phyloP scores from a whole-genome alignment of 2,329 filamentous ascomycete genomes.

The Dactylellina leptospora region DNA sequence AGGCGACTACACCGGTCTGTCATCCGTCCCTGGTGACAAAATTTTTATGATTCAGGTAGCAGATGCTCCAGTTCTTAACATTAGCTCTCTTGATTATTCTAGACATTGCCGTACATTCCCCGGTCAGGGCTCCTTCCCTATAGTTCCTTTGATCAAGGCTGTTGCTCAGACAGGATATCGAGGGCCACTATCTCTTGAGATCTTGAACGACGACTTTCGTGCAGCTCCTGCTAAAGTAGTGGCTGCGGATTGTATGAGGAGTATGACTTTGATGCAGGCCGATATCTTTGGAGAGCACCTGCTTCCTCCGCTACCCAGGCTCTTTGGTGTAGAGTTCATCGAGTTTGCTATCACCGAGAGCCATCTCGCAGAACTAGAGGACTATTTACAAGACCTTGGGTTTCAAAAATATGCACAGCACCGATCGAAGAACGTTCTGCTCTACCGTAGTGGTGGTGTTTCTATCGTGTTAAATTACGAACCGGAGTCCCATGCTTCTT shows the following conservation, averaged over 20 bases:
- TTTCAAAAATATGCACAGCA: conserved; percentile 53
- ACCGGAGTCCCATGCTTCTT: conserved; percentile 53
- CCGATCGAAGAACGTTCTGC: conserved; percentile 51
- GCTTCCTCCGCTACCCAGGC: conserved; percentile 50
- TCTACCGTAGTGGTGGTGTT: conserved; percentile 52
- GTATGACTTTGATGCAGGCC: conserved; percentile 52
- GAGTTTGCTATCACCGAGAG: conserved; percentile 55
- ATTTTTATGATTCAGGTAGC: conserved; percentile 55
- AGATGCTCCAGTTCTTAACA: conserved; percentile 55
- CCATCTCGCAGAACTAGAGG: conserved; percentile 47
- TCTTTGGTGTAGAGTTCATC: conserved; percentile 54
- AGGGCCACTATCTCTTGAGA: conserved; percentile 53
- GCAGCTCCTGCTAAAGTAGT: conserved; percentile 52
- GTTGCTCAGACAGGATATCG: conserved; percentile 53
- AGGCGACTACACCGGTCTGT: conserved; percentile 53
- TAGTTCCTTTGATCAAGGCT: conserved; percentile 53
- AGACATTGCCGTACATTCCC: conserved; percentile 54
- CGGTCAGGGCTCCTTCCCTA: conserved; percentile 54
- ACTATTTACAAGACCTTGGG: conserved; percentile 51
- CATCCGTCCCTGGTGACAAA: conserved; percentile 54
- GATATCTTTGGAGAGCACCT: conserved; percentile 53
- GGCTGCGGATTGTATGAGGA: conserved; percentile 53
- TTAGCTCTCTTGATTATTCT: conserved; percentile 55
- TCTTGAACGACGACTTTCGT: conserved; percentile 54
- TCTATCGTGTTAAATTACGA: conserved; percentile 54